These are phyloP conservation scores for Apiospora sp. DNA, from an alignment of 2,329 filamentous ascomycete genomes.

Conservation along the genomic window DNA sequence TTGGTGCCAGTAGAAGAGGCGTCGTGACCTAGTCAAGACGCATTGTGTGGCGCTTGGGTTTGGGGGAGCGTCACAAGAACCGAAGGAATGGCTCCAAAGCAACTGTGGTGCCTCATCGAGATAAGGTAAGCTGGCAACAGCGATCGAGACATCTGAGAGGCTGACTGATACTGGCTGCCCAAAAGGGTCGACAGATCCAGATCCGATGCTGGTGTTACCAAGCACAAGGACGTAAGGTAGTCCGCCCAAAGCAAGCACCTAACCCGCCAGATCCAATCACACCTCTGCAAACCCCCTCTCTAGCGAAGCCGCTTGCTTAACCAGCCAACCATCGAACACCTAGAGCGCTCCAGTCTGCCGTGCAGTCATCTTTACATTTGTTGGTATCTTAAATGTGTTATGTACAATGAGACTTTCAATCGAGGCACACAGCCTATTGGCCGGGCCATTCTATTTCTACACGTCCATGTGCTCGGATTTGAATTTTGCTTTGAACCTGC, in stretches of 20 bases:
- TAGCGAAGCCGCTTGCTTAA: constrained; percentile 30
- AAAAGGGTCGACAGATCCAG: constrained; percentile 36
- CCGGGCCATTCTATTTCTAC: constrained; percentile 6
- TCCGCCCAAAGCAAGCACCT: constrained; percentile 36
- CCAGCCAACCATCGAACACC: constrained; percentile 28
- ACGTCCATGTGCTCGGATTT: background rate
- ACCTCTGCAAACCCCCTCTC: constrained; percentile 27
- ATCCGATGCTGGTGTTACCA: constrained; percentile 41
- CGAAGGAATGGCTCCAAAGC: constrained; percentile 25
- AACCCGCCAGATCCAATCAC: constrained; percentile 36
- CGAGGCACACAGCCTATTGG: background rate
- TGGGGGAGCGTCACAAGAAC: constrained; percentile 26
- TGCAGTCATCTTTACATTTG: constrained; percentile 25
- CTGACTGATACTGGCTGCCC: constrained; percentile 16
- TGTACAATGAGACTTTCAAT: constrained; percentile 32
- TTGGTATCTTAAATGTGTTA: constrained; percentile 26
- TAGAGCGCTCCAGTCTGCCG: constrained; percentile 24
- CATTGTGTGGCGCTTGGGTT: constrained; percentile 23
- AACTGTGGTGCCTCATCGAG: constrained; percentile 36
- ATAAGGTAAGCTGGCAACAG: constrained; percentile 31
- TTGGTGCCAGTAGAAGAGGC: constrained; percentile 20
- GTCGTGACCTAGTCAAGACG: background rate
- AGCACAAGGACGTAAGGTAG: constrained; percentile 34
- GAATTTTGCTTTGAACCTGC: background rate
- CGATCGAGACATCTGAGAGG: constrained; percentile 25